Base-by-base conservation (phyloP, 1,284 basidiomycete species). In the Cutaneotrichosporon spelunceum region DNA sequence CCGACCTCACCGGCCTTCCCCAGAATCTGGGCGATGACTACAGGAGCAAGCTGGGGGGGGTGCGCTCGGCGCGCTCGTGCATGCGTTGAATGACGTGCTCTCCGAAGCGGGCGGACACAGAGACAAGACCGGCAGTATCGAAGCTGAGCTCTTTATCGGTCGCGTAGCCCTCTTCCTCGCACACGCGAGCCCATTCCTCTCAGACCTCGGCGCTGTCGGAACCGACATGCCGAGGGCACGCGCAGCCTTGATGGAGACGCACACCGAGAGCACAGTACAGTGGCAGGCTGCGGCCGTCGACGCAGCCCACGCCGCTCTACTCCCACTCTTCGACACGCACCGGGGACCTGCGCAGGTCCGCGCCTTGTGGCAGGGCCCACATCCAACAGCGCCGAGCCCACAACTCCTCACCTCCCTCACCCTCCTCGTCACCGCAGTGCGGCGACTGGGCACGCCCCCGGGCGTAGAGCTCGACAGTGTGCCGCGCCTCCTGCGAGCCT, bases 111-210 rank as follows among this genome's bases (percentile, higher is more conserved):
- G 62, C 13, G 49, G 48, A 0, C 45, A 58, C 23, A 24, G 68
- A n/a, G 70, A 69, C 34, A 67, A 63, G 1, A 70, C 68, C 14
- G 63, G 61, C 2, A 67, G 64, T 13, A 61, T 78, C 23, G 73
- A 74, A 45, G 70, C 70, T 9, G 74, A 77, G 55, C 57, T 78
- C 45, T 74, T 78, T 44, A 63, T 78, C 14, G 78, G 77, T 1
- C 65, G 77, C 21, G 67, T 79, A 1, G 74, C 77, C 9, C 54
- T 77, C 26, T 78, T 72, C 57, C 60, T 80, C 9, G 68, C 63
- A 10, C 68, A 68, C 24, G 61, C 62, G 24, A 70, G 68, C 23
- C 44, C 57, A 1, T 76, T 77, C 61, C 62, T 77, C 34, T 24
- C 39, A 1, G 68, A 74, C 44, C 62, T 78, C 9, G 69, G 67